Conservation (phyloP, 176 grass and related monocot species). For the Cenchrus purpureus region DNA sequence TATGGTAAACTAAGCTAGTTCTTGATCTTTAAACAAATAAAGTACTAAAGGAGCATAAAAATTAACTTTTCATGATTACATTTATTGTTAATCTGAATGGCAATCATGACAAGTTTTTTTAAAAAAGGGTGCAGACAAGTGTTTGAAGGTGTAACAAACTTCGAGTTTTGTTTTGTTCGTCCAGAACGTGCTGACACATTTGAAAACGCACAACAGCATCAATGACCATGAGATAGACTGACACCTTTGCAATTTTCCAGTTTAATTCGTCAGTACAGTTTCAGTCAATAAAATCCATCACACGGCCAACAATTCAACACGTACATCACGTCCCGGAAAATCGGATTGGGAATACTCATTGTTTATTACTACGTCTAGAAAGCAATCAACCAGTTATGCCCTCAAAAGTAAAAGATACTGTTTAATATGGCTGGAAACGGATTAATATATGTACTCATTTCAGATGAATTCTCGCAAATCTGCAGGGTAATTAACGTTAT, state of each 20-base stretch:
- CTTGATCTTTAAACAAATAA: background rate
- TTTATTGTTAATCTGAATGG: background rate
- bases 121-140: background rate
- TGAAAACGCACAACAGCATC: background rate
- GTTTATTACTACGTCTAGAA: background rate
- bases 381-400: too few relatives aligned
- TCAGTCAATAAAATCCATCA: background rate
- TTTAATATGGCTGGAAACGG: background rate
- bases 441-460: background rate
- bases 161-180: background rate
- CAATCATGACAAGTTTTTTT: background rate
- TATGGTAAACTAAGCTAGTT: background rate
- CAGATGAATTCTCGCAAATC: background rate
- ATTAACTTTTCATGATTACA: background rate
- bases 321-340: background rate
- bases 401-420: background rate
- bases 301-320: background rate
- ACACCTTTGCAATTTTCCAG: background rate
- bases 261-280: background rate
- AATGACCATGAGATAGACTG: background rate
- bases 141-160: background rate
- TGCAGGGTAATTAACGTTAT: background rate
- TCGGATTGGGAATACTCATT: background rate
- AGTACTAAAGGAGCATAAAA: background rate
- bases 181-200: background rate